phyloP scores from a whole-genome alignment of 768 basidiomycete species.

The Saitozyma podzolica region DNA sequence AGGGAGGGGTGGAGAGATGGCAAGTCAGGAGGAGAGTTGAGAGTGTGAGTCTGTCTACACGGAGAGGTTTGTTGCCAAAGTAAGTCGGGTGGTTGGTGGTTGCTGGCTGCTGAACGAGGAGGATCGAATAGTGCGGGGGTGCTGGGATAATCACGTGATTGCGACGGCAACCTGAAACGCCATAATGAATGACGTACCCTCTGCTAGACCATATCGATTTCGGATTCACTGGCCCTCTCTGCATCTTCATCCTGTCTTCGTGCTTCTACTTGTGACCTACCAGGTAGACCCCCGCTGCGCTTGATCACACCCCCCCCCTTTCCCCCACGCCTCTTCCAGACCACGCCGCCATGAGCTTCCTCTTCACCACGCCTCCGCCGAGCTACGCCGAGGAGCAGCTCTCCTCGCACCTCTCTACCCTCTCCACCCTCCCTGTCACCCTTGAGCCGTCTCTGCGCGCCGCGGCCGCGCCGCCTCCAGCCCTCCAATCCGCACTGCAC shows the following conservation, averaged over 20 bases:
- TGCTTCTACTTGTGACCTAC: neutral
- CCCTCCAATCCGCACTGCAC: conserved; percentile 34
- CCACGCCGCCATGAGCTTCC: conserved; percentile 7
- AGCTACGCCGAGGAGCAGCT: conserved; percentile 39
- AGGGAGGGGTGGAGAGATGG: neutral
- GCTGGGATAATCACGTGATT: too few relatives aligned
- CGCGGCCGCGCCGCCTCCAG: conserved; percentile 5
- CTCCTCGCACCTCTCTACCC: conserved; percentile 27
- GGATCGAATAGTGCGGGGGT: too few relatives aligned
- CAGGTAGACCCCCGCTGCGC: neutral
- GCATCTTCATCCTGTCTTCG: neutral
- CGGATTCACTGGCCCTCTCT: too few relatives aligned
- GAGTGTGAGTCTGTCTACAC: neutral
- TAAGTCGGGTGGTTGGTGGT: too few relatives aligned
- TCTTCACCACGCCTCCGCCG: conserved; percentile 22
- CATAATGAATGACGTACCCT: too few relatives aligned
- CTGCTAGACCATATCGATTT: too few relatives aligned
- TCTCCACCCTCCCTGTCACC: conserved; percentile 39
- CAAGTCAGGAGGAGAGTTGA: neutral
- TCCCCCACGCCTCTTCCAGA: neutral
- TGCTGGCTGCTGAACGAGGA: too few relatives aligned
- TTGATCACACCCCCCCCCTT: conserved; percentile 1
- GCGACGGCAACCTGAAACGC: too few relatives aligned
- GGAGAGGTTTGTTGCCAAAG: too few relatives aligned
- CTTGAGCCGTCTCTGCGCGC: conserved; percentile 9